These are phyloP conservation scores for Mortierella sp. DNA, from an alignment of 371 early-diverging fungal species.

Conservation along the genomic window DNA sequence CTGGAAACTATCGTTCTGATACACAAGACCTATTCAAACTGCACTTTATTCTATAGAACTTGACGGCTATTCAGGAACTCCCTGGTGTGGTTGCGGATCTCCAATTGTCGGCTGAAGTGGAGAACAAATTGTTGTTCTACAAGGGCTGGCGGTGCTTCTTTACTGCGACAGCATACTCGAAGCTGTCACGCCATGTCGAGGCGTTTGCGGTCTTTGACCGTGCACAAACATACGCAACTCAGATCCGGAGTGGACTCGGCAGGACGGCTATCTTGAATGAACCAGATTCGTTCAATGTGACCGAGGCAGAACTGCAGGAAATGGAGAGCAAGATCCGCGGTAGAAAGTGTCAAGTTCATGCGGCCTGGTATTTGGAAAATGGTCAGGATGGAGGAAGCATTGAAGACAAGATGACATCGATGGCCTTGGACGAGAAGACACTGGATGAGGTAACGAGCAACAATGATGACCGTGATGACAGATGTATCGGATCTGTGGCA, in stretches of 20 bases:
- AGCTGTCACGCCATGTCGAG: constrained; percentile 61
- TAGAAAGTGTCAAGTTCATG: constrained; percentile 66
- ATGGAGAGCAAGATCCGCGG: constrained; percentile 63
- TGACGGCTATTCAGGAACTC: constrained; percentile 66
- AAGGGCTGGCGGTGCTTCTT: constrained; percentile 64
- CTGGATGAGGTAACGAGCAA: constrained; percentile 53
- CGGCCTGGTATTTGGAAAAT: constrained; percentile 65
- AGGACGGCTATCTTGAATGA: constrained; percentile 13
- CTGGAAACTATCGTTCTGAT: too few relatives aligned
- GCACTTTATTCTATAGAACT: too few relatives aligned
- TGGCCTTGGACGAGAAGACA: constrained; percentile 57
- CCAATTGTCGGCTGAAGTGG: constrained; percentile 62
- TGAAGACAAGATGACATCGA: constrained; percentile 56
- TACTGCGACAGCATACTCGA: constrained; percentile 65
- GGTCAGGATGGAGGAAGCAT: constrained; percentile 54
- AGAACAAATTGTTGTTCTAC: constrained; percentile 62
- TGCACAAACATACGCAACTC: constrained; percentile 64
- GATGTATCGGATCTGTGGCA: too few relatives aligned
- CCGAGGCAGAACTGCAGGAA: constrained; percentile 55
- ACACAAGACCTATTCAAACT: too few relatives aligned
- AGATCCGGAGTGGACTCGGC: constrained; percentile 55
- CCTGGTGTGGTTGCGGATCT: constrained; percentile 62
- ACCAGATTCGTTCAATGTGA: constrained; percentile 58
- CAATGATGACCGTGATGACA: too few relatives aligned
- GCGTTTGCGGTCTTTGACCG: constrained; percentile 74